Evolutionary conservation across 2,329 filamentous ascomycete species (phyloP), one percentile per base, ranked within the genome.

Genomic region (Fusarium sp.): DNA sequence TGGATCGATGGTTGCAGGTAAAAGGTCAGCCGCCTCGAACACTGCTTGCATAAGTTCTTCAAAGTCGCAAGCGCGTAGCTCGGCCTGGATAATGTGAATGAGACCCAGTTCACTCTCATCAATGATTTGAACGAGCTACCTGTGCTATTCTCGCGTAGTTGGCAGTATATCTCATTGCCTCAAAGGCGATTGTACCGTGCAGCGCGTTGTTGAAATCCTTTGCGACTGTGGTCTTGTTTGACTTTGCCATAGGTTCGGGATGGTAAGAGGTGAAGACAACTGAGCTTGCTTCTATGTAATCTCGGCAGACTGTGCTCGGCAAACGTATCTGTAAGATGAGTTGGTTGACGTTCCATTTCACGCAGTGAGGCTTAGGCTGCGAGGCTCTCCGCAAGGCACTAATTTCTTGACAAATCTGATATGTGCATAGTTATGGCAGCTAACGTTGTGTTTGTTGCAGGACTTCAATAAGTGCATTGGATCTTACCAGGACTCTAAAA

Each of bases 91-190:
- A 0, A 1, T 2, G 29, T 59, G 2, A 60, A 25, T 13, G 7
- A 4, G 2, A 7, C 8, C 23, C 23, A 5, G 6, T 25, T 25
- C 8, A 1, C 2, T n/a, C 31, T 14, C 6, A 15, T 4, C 13
- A 3, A 1, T 21, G 0, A 0, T 3, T 23, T 1, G 19, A 19
- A 3, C 2, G 2, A 2, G 0, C 1, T n/a, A 58, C 60, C 33
- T 59, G 25, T 8, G 60, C 42, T 9, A 49, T 59, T 2, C 27
- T 27, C 9, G 42, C 37, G 9, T 47, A 63, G 11, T 44, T 45
- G 11, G 43, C 57, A 2, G 44, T 57, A 7, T 42, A 49, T 4
- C 42, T 46, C 58, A 63, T 63, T 4, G 33, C 41, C 15, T 63
- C 58, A 6, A 55, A 47, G 3, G 25, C 58, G 6, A 37, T 39